Evolutionary conservation across 2,329 filamentous ascomycete genomes (phyloP).

Genomic region (Claviceps cyperi): DNA sequence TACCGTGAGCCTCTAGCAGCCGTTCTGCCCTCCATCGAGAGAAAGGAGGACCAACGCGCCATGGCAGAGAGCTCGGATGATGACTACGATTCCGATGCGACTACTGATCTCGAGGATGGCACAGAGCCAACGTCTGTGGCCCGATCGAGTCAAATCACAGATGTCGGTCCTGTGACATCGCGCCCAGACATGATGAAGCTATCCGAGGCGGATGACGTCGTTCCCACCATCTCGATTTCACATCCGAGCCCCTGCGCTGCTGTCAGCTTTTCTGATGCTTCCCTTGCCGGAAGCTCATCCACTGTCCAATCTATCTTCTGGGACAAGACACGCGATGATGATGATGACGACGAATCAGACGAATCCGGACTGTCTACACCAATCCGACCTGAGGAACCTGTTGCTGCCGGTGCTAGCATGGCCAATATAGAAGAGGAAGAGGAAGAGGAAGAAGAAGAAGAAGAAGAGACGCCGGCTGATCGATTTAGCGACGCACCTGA

Average conservation of each 20-base stretch:
- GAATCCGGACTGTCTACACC: constrained; percentile 4
- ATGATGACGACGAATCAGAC: constrained; percentile 1
- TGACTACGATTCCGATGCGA: constrained; percentile 11
- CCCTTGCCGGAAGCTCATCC: constrained; percentile 5
- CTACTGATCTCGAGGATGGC: constrained; percentile 6
- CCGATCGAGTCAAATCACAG: not conserved
- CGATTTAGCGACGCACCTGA: constrained; percentile 69
- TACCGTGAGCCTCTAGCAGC: constrained; percentile 53
- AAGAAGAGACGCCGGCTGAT: constrained; percentile 36
- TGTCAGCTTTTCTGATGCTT: not conserved
- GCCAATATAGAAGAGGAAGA: constrained; percentile 26
- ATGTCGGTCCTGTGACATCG: constrained; percentile 1
- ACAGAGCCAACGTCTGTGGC: not conserved
- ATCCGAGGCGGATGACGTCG: not conserved
- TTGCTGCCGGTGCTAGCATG: constrained; percentile 13
- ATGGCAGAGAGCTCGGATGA: constrained; percentile 23
- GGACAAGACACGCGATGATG: not conserved
- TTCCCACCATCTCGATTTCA: constrained; percentile 4
- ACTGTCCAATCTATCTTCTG: not conserved
- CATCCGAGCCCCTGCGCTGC: constrained; percentile 3
- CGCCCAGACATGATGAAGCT: not conserved
- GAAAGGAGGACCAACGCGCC: constrained; percentile 44
- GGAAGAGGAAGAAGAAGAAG: constrained; percentile 27
- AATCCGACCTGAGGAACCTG: constrained; percentile 10
- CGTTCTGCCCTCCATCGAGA: constrained; percentile 55